Evolutionary conservation across 768 basidiomycete species (phyloP).

Genomic region (Amanita polypyramis): DNA sequence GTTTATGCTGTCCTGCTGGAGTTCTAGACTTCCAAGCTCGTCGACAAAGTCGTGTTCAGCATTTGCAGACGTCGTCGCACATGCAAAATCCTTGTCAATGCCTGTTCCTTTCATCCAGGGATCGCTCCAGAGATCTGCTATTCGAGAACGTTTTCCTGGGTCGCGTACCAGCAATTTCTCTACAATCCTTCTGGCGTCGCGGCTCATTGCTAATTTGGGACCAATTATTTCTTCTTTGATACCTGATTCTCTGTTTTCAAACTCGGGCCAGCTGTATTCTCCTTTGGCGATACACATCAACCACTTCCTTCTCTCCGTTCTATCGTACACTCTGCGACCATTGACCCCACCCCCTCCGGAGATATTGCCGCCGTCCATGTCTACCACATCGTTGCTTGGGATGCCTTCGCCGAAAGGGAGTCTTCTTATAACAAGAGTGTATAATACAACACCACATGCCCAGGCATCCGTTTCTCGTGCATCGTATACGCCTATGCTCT

Average conservation of each 20-base stretch:
- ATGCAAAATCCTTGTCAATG: slow-evolving; percentile 9
- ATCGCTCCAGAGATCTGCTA: slow-evolving; percentile 56
- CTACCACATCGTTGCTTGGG: slow-evolving; percentile 18
- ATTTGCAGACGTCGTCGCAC: slow-evolving; percentile 5
- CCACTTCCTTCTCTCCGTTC: slow-evolving; percentile 38
- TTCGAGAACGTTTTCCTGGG: slow-evolving; percentile 48
- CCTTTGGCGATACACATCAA: slow-evolving; percentile 75
- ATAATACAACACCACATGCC: slow-evolving; percentile 86
- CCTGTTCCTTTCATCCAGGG: slow-evolving; percentile 31
- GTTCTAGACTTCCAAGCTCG: slow-evolving; percentile 5
- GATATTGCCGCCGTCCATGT: slow-evolving; percentile 30
- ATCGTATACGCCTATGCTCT: slow-evolving; percentile 48
- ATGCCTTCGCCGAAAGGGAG: slow-evolving; percentile 65
- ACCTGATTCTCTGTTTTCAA: background rate
- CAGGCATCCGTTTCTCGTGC: slow-evolving; percentile 80
- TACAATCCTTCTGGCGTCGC: slow-evolving; percentile 45
- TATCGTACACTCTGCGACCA: slow-evolving; percentile 11
- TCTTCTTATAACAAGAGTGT: slow-evolving; percentile 56
- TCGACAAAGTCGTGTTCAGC: slow-evolving; percentile 10
- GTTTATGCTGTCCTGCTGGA: background rate
- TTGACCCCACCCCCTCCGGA: slow-evolving; percentile 13
- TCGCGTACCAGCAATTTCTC: slow-evolving; percentile 59
- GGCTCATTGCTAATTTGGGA: slow-evolving; percentile 25
- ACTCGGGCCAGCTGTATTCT: slow-evolving; percentile 63
- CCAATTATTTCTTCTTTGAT: slow-evolving; percentile 26